Evolutionary conservation across 768 basidiomycete species (phyloP).

Genomic region (Porphyrellus cyaneotinctus): DNA sequence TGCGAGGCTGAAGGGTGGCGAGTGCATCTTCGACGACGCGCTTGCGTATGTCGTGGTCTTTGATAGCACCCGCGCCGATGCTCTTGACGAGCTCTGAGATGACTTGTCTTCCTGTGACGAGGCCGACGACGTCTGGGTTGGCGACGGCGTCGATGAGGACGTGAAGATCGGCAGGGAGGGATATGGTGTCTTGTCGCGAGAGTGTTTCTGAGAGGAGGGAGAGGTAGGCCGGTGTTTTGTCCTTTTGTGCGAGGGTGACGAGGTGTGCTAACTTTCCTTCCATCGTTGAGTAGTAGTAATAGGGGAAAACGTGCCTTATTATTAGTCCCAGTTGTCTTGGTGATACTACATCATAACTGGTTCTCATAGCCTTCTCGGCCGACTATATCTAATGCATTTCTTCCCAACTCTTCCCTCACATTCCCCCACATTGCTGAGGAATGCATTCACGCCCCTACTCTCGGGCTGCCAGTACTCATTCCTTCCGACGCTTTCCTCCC

Average conservation of each 20-base stretch:
- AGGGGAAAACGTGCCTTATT: neutral
- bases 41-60: constrained; percentile 57
- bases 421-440: neutral
- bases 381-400: constrained; percentile 9
- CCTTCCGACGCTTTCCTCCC: constrained; percentile 27
- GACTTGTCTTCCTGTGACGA: constrained; percentile 86
- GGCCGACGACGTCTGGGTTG: constrained; percentile 74
- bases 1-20: constrained; percentile 63
- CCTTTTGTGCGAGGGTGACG: constrained; percentile 68
- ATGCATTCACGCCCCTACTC: constrained; percentile 32
- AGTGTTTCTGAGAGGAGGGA: constrained; percentile 65
- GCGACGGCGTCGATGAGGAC: constrained; percentile 75
- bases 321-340: constrained; percentile 19
- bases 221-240: constrained; percentile 75
- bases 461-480: constrained; percentile 26
- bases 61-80: constrained; percentile 53
- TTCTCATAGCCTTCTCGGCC: neutral
- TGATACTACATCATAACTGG: constrained; percentile 8
- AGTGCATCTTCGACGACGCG: constrained; percentile 75
- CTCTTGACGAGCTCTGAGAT: constrained; percentile 78
- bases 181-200: constrained; percentile 43
- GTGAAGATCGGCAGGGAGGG: constrained; percentile 56
- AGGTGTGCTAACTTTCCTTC: constrained; percentile 63
- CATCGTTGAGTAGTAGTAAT: constrained; percentile 31
- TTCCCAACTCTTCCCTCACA: neutral